A percentile compares a stretch with the other conserved stretches of the same genome.
Conservation (phyloP, 768 basidiomycete species). For the Lactarius sanguifluus region DNA sequence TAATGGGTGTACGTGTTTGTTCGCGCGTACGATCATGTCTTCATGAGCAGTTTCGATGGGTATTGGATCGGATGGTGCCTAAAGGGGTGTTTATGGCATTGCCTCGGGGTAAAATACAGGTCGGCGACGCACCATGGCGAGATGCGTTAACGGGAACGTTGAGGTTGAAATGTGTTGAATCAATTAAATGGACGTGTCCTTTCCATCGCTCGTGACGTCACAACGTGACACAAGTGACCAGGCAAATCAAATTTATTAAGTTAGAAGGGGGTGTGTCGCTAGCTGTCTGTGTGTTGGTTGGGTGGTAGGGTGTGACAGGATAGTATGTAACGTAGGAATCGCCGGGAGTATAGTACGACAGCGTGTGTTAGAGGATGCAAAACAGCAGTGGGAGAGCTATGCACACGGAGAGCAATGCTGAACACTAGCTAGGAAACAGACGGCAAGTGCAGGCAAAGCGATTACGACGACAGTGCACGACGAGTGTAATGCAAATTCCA, state of each 20-base stretch:
- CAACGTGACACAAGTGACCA: constrained; percentile 13
- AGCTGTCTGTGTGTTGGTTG: constrained; percentile 13
- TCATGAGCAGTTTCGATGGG: constrained; percentile 95
- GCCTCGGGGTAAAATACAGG: neutral
- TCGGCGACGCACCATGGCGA: constrained; percentile 15
- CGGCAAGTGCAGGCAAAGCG: constrained; percentile 20
- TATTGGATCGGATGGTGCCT: constrained; percentile 56
- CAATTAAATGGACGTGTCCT: neutral
- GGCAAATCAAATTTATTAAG: constrained; percentile 37
- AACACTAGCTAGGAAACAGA: constrained; percentile 21
- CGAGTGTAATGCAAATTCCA: constrained; percentile 12
- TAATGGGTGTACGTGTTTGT: neutral
- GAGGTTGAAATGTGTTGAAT: neutral
- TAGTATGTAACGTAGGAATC: constrained; percentile 25
- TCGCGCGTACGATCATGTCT: constrained; percentile 89
- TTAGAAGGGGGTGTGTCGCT: constrained; percentile 31
- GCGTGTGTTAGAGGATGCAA: constrained; percentile 6
- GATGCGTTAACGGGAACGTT: constrained; percentile 1
- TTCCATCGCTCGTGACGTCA: constrained; percentile 4
- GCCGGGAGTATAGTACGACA: constrained; percentile 19
- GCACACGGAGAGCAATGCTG: constrained; percentile 9
- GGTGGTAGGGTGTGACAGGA: constrained; percentile 3
- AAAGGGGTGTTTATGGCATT: neutral
- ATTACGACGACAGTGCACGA: constrained; percentile 20
- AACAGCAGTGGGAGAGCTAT: constrained; percentile 14